Evolutionary conservation across 2,329 filamentous ascomycete genomes (phyloP).

Genomic region (Lasiodiplodia gonubiensis): DNA sequence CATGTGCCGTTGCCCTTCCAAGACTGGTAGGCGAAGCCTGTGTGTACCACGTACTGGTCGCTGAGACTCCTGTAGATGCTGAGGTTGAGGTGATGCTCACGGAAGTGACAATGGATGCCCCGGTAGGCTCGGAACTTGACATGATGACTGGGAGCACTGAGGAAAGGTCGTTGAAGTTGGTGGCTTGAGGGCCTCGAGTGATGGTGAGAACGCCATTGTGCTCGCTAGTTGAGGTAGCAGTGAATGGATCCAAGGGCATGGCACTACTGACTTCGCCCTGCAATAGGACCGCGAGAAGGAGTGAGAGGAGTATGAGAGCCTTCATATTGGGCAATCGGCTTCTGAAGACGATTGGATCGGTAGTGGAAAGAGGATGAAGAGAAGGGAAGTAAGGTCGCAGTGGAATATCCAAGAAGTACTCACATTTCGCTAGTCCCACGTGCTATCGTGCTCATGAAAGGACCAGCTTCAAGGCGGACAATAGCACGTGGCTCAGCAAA

Average conservation of each 20-base stretch:
- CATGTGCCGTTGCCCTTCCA: not conserved
- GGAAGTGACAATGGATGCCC: not conserved
- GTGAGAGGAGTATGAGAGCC: not conserved
- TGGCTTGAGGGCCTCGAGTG: not conserved
- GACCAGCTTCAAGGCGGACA: not conserved
- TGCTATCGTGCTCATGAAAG: not conserved
- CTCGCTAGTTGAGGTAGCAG: not conserved
- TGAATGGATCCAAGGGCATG: not conserved
- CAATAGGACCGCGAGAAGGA: not conserved
- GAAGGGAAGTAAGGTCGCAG: not conserved
- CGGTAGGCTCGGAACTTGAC: not conserved
- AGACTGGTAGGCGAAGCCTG: too few species aligned
- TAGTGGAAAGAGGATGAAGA: not conserved
- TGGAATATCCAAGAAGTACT: not conserved
- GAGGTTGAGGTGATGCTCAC: not conserved
- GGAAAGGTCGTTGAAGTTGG: slow-evolving; percentile 10
- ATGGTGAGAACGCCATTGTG: slow-evolving; percentile 8
- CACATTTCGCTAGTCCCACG: not conserved
- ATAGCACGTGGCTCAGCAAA: not conserved
- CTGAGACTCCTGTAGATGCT: not conserved
- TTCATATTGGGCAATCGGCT: not conserved
- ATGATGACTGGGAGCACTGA: not conserved
- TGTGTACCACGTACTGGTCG: not conserved
- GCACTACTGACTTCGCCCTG: not conserved
- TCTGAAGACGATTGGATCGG: not conserved